Base-by-base conservation (phyloP, 331 rosid genomes). In the Ulmus americana region DNA sequence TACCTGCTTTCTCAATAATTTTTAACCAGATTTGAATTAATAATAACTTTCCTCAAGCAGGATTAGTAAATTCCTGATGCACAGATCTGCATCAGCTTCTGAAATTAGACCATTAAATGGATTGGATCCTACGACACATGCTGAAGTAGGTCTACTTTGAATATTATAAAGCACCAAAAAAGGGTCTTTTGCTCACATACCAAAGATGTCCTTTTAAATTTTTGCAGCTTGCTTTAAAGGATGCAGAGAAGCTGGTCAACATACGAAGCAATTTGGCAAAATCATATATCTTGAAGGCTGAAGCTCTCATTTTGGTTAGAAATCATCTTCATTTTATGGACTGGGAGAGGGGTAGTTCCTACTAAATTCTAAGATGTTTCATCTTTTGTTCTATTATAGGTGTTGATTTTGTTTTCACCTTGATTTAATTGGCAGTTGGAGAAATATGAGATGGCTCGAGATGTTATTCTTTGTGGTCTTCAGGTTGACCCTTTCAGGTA, bases 71-170 rank as follows among this genome's bases (percentile, higher is more conserved):
- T 87, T 65, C 59, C 74, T 90, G 49, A 87, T 77, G 60, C 61
- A 60, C 59, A 80, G 94, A 84, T 60, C 90, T 3, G 72, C 99
- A 59, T 85, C 95, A 18, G 80, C 88, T 71, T 94, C 99, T 58
- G 99, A 90, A 81, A 68, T 74, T 73, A 88, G 76, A 70, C 91
- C 99, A 63, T 74, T 79, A 81, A 89, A 82, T 79, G 97, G 99
- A 64, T 82, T 94, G 85, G 99, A 94, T 79, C 95, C 99, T 73
- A 85, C 95, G 55, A 87, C 81, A 64, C 95, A 82, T 84, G 97
- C 95, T 66, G 95, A 90, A 79, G 99, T 86, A 87, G 70, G 81
- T 79, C 63, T 67, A 43, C 42, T 45, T 71, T 57, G 39, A 38
- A 77, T 55, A 70, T 63, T 63, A 46, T 71, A 59, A 55, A 51